Conservation (phyloP, 495 filamentous ascomycete genomes). For the Xylaria telfairii region DNA sequence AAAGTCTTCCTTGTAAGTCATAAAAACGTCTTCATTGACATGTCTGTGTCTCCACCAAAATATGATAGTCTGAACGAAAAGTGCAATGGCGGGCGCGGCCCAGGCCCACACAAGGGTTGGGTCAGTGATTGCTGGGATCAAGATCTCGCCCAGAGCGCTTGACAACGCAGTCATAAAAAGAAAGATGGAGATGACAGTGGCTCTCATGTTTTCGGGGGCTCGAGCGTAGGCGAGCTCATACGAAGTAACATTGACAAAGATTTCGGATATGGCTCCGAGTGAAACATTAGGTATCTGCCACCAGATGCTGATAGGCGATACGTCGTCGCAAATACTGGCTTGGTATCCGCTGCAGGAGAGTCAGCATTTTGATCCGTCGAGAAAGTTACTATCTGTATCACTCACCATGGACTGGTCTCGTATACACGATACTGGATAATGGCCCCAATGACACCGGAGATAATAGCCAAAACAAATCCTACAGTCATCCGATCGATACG, state of each 20-base stretch:
- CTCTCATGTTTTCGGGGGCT: constrained; percentile 65
- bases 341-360: constrained; percentile 42
- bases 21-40: constrained; percentile 54
- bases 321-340: constrained; percentile 49
- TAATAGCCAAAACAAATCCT: constrained; percentile 65
- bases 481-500: constrained; percentile 71
- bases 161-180: constrained; percentile 48
- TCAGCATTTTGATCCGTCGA: constrained; percentile 19
- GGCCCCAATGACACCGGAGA: constrained; percentile 55
- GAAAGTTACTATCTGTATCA: constrained; percentile 14
- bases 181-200: constrained; percentile 57
- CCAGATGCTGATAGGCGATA: constrained; percentile 60
- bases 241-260: constrained; percentile 65
- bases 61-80: constrained; percentile 53
- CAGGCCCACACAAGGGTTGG: constrained; percentile 61
- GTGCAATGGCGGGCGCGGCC: constrained; percentile 56
- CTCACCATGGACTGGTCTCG: constrained; percentile 56
- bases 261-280: constrained; percentile 61
- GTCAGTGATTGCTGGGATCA: constrained; percentile 61
- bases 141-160: constrained; percentile 59
- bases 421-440: constrained; percentile 73
- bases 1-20: constrained; percentile 39
- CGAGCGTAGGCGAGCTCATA: constrained; percentile 70
- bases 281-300: constrained; percentile 52
- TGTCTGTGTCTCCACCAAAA: constrained; percentile 55